Conservation (phyloP, 805 yeast genomes). For the Yamadazyma ubonensis region DNA sequence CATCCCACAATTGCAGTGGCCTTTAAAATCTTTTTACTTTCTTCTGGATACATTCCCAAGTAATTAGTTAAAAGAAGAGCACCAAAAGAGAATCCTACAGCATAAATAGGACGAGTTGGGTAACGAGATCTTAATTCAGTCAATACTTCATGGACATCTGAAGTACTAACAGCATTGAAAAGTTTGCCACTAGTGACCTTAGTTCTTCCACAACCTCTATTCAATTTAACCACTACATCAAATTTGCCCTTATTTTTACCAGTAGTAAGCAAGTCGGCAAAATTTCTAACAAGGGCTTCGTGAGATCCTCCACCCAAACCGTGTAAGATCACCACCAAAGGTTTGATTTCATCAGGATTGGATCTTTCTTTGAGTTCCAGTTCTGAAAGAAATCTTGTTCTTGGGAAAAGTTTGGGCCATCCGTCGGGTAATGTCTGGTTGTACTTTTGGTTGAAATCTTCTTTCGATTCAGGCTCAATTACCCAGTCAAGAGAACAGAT, state of each 20-base stretch:
- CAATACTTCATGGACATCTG: constrained; percentile 61
- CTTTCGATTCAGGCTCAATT: constrained; percentile 19
- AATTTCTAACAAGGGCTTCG: constrained; percentile 68
- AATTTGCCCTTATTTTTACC: constrained; percentile 37
- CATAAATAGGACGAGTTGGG: constrained; percentile 62
- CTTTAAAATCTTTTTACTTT: constrained; percentile 27
- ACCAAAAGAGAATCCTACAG: constrained; percentile 82
- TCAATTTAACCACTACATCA: constrained; percentile 67
- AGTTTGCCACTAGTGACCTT: constrained; percentile 65
- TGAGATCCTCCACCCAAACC: constrained; percentile 88
- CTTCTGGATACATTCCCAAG: constrained; percentile 60
- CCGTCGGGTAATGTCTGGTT: constrained; percentile 32
- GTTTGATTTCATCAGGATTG: constrained; percentile 28
- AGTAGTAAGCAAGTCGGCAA: constrained; percentile 42
- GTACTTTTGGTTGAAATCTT: constrained; percentile 24
- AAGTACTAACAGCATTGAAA: constrained; percentile 70
- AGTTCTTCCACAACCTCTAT: constrained; percentile 76
- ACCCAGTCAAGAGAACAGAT: constrained; percentile 73
- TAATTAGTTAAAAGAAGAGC: constrained; percentile 70
- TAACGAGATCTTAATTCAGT: constrained; percentile 47
- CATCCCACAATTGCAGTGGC: constrained; percentile 60
- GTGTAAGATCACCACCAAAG: constrained; percentile 65
- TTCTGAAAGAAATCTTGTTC: constrained; percentile 53
- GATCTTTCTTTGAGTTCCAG: constrained; percentile 39
- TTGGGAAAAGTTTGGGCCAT: constrained; percentile 43